A percentile compares a stretch with the other conserved stretches of the same genome.
Conservation (phyloP, 2,329 filamentous ascomycete genomes). For the Cadophora gregata region DNA sequence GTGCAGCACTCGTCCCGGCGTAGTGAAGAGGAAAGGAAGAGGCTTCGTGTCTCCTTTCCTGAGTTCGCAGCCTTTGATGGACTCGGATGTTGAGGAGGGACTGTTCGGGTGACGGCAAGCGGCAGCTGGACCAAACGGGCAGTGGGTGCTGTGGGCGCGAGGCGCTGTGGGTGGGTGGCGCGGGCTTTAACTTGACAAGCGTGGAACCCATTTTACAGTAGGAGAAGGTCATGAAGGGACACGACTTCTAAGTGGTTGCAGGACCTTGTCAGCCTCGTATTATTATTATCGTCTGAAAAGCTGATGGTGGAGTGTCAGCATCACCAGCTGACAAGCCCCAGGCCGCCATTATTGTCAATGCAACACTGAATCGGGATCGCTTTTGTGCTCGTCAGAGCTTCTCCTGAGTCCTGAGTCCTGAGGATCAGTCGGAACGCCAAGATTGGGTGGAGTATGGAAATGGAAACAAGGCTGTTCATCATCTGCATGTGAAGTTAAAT, state of each 20-base stretch:
- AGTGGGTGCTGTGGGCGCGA: conserved; percentile 6
- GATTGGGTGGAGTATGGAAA: not conserved
- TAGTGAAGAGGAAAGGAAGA: not conserved
- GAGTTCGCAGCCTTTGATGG: not conserved
- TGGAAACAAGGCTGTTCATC: not conserved
- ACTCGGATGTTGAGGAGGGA: not conserved
- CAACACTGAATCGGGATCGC: conserved; percentile 5
- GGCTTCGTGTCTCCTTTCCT: conserved; percentile 12
- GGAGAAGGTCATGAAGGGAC: not conserved
- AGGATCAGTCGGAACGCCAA: conserved; percentile 5
- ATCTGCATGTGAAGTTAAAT: not conserved
- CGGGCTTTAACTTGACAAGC: not conserved
- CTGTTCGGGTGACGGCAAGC: not conserved
- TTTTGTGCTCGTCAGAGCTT: not conserved
- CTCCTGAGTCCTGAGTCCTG: no score
- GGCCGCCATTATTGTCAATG: conserved; percentile 9
- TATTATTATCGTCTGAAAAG: not conserved
- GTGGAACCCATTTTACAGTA: conserved; percentile 2
- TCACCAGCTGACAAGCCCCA: not conserved
- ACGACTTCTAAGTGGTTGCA: conserved; percentile 2
- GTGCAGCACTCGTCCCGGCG: no score
- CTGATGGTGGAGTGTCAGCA: conserved; percentile 12
- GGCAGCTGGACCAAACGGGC: conserved; percentile 11
- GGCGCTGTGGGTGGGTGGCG: no score
- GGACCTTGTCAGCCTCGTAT: conserved; percentile 13